Evolutionary conservation across 225 moss, liverwort and hornwort genomes (phyloP).

Genomic region (Polytrichum formosum): DNA sequence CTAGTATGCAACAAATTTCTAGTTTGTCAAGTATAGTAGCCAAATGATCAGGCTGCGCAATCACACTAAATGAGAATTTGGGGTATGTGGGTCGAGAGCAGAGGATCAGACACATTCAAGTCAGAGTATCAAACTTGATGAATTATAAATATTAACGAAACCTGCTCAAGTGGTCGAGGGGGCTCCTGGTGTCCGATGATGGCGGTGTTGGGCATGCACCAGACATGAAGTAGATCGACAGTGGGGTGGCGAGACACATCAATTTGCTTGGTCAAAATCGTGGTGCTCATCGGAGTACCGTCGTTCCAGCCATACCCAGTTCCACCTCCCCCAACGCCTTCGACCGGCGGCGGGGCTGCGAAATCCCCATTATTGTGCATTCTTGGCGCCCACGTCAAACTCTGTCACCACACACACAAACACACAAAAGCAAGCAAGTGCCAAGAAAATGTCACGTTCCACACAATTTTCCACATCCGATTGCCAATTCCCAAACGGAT

Average conservation of each 20-base stretch:
- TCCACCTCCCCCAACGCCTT: constrained; percentile 86
- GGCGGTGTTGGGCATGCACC: constrained; percentile 84
- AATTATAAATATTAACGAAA: constrained; percentile 3
- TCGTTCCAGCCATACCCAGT: constrained; percentile 88
- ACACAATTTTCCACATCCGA: background rate
- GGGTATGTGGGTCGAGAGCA: too few relatives aligned
- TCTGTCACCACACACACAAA: background rate
- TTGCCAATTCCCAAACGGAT: background rate
- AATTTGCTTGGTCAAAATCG: constrained; percentile 23
- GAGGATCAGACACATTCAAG: too few relatives aligned
- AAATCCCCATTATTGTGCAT: constrained; percentile 75
- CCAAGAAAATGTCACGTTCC: background rate
- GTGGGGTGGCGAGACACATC: constrained; percentile 61
- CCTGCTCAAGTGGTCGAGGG: constrained; percentile 75
- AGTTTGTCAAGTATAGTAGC: too few relatives aligned
- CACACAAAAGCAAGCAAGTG: background rate
- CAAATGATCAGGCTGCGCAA: background rate
- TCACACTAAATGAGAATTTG: too few relatives aligned
- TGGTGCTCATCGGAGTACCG: constrained; percentile 10
- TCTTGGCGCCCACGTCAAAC: constrained; percentile 12
- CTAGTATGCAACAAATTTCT: too few relatives aligned
- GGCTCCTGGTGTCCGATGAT: constrained; percentile 85
- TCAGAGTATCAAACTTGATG: too few relatives aligned
- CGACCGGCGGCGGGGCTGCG: constrained; percentile 66
- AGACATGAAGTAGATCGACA: constrained; percentile 69